Base-by-base conservation (phyloP, 768 basidiomycete genomes). In the Lenzites betulinus region DNA sequence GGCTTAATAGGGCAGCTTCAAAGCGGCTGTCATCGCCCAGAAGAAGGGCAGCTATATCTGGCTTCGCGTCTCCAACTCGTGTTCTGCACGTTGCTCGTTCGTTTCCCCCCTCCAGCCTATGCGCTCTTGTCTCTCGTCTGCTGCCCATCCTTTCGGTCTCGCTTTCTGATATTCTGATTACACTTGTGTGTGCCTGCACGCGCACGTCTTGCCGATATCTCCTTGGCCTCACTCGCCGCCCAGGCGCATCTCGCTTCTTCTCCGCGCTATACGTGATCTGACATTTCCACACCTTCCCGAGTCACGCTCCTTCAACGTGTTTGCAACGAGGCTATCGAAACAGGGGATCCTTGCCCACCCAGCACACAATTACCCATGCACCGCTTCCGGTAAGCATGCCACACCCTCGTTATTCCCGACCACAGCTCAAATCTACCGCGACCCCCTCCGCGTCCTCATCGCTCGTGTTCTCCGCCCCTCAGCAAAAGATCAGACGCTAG, bases 401-500 rank as follows among this genome's bases (percentile, higher is more conserved):
- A 54, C 62, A 42, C 57, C 60, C 55, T 60, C 60, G 70, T 70
- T 65, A 63, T 69, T 59, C 66, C 65, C 64, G 64, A 64, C 69
- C 70, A 73, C 63, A 63, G 58, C 58, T 59, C 48, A 52, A 53
- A 38, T 33, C 35, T 39, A 36, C 53, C 56, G 26, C 38, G 44
- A 36, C 52, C 58, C 41, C 51, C 36, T 53, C 47, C 35, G 41
- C 49, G 20, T n/a, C 44, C 42, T 59, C 50, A 25, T 46, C 18
- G 46, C 60, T 58, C 58, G 51, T 63, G 41, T 51, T 56, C 58
- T 48, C 20, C 62, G 52, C 43, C 48, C 58, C 12, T 38, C 70
- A 93, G 92, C 71, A 93, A 88, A 83, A 87, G 83, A 79, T 90
- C 90, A 63, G 90, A 91, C 79, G 77, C 80, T 59, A 85, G 81